Conservation (phyloP, 768 basidiomycete genomes). For the Tylopilus vinaceipallidus region DNA sequence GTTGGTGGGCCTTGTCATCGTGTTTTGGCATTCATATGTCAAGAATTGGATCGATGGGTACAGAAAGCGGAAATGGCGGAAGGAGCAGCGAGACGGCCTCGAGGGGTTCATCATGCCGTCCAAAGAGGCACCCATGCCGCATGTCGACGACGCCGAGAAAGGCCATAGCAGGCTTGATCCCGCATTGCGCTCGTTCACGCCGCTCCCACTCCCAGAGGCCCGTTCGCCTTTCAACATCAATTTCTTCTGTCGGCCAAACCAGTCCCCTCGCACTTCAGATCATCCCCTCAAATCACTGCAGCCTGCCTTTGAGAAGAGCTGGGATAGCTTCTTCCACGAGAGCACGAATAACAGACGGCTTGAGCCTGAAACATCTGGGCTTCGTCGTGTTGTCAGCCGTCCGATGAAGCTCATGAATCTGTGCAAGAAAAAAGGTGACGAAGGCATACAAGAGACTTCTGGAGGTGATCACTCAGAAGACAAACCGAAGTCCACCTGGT, state of each 20-base stretch:
- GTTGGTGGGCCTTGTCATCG: constrained; percentile 67
- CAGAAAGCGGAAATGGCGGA: constrained; percentile 48
- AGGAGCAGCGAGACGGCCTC: constrained; percentile 49
- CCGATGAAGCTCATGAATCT: constrained; percentile 45
- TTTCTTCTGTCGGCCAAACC: constrained; percentile 39
- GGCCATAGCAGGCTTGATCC: constrained; percentile 17
- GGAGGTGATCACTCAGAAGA: constrained; percentile 25
- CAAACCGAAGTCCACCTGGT: constrained; percentile 32
- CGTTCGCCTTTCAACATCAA: constrained; percentile 30
- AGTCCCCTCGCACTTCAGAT: constrained; percentile 26
- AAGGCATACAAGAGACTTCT: constrained; percentile 24
- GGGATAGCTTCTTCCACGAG: constrained; percentile 44
- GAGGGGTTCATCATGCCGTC: constrained; percentile 39
- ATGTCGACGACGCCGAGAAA: constrained; percentile 25
- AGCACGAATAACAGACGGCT: constrained; percentile 16
- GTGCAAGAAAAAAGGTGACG: constrained; percentile 39
- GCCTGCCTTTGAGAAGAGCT: constrained; percentile 39
- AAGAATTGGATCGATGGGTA: constrained; percentile 45
- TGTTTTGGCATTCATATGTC: constrained; percentile 73
- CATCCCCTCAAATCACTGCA: constrained; percentile 28
- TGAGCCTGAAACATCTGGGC: constrained; percentile 25
- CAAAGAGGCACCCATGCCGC: constrained; percentile 16
- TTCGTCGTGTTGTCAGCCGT: constrained; percentile 25
- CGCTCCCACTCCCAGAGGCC: constrained; percentile 47
- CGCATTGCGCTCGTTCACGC: constrained; percentile 48